phyloP scores from a whole-genome alignment of 2,329 filamentous ascomycete genomes.

The Calonectria ilicicola region DNA sequence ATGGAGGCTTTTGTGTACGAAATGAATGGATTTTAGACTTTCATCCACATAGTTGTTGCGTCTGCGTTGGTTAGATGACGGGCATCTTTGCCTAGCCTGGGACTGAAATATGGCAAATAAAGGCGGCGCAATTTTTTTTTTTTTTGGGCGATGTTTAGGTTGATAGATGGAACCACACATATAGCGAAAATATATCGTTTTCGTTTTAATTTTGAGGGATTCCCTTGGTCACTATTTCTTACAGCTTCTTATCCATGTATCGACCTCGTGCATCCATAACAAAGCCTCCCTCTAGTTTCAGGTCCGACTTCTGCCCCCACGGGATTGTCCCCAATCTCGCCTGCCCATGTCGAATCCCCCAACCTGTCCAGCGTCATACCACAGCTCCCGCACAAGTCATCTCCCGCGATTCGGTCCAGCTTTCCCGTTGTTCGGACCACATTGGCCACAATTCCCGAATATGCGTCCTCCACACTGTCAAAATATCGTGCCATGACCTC shows the following conservation, averaged over 20 bases:
- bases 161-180: slow-evolving; percentile 31
- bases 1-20: slow-evolving; percentile 31
- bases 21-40: slow-evolving; percentile 16
- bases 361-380: slow-evolving; percentile 73
- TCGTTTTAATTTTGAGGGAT: slow-evolving; percentile 29
- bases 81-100: slow-evolving; percentile 32
- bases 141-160: slow-evolving; percentile 34
- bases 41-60: slow-evolving; percentile 20
- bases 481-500: slow-evolving; percentile 93
- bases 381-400: slow-evolving; percentile 74
- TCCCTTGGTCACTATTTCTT: slow-evolving; percentile 25
- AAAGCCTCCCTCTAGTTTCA: slow-evolving; percentile 56
- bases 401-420: slow-evolving; percentile 65
- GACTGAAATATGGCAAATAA: slow-evolving; percentile 40
- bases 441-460: slow-evolving; percentile 93
- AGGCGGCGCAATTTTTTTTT: slow-evolving; percentile 37
- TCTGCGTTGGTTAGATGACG: slow-evolving; percentile 28
- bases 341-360: slow-evolving; percentile 73
- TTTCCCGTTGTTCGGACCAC: slow-evolving; percentile 94
- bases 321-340: slow-evolving; percentile 65
- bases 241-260: slow-evolving; percentile 58
- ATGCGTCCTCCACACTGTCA: slow-evolving; percentile 81
- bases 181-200: slow-evolving; percentile 12
- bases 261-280: slow-evolving; percentile 81
- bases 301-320: slow-evolving; percentile 33